These are phyloP conservation scores for Alternaria conjuncta DNA, from an alignment of 2,329 filamentous ascomycete species.

Conservation along the genomic window DNA sequence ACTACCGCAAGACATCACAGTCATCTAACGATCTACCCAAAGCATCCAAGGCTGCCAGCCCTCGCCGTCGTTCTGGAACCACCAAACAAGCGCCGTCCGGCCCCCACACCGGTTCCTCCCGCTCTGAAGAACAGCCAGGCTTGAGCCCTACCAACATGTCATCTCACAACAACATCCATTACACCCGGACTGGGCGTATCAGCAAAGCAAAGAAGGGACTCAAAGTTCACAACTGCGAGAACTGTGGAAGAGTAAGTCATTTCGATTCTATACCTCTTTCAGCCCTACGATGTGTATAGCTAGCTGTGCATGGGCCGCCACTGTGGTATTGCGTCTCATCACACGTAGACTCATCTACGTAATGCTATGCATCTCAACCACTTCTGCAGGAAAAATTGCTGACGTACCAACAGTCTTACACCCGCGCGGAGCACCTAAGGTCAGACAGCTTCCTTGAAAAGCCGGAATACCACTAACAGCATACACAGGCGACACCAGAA, in stretches of 20 bases:
- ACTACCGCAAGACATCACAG: constrained; percentile 30
- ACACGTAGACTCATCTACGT: background rate
- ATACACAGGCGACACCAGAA: constrained; percentile 53
- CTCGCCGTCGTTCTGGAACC: constrained; percentile 37
- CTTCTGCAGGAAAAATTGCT: constrained; percentile 16
- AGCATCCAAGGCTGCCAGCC: constrained; percentile 26
- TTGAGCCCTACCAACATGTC: constrained; percentile 40
- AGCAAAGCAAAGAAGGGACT: constrained; percentile 57
- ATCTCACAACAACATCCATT: constrained; percentile 44
- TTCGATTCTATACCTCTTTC: background rate
- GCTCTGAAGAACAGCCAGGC: constrained; percentile 37
- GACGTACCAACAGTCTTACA: constrained; percentile 51
- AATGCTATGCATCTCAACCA: background rate
- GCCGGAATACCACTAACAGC: constrained; percentile 8
- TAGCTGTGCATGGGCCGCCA: constrained; percentile 7
- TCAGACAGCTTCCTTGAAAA: constrained; percentile 17
- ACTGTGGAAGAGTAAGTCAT: constrained; percentile 54
- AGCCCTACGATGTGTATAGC: background rate
- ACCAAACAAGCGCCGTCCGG: constrained; percentile 29
- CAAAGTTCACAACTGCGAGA: constrained; percentile 54
- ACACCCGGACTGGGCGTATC: constrained; percentile 55
- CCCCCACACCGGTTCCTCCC: constrained; percentile 38
- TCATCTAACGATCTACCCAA: constrained; percentile 36
- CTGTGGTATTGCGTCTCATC: background rate
- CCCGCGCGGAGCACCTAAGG: constrained; percentile 56